Base-by-base conservation (phyloP, 1,284 basidiomycete species). In the Gomphus bonarii region DNA sequence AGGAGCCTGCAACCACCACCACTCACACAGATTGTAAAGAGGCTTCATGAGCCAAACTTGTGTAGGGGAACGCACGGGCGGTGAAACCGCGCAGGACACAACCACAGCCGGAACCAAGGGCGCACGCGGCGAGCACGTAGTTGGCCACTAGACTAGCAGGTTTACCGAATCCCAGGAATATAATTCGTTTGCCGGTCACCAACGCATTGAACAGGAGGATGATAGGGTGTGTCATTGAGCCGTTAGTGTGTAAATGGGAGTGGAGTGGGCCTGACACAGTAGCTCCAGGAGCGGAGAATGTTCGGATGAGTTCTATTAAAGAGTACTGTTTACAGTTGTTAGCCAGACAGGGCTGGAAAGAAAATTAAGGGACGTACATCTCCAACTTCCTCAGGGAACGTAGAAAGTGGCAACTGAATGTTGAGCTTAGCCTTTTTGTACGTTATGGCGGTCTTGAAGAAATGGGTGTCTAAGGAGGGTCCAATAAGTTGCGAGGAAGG, bases 151-250 rank as follows among this genome's bases (percentile, higher is more conserved):
- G 81, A 25, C 88, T 86, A 1, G 92, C 90, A 9, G 94, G 88
- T 61, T 86, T 79, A 62, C 83, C 85, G 66, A 95, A 86, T 0
- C 94, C 94, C 44, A 97, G 75, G 71, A 99, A 97, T 62, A 99
- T 85, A 63, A 98, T 87, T 14, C 95, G 85, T 66, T 98, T 97
- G 58, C 90, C 85, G 0, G 95, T 95, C 25, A 97, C 76, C 58
- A 99, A 80, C 0, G 95, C 95, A 68, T 98, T 98, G 75, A 97
- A 93, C 11, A 99, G 80, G 46, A 98, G 78, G 59, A 95, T 93
- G 64, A 99, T 84, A 0, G 95, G 93, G 65, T 94, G 92, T 0
- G 95, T 98, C 58, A 81, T 75, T n/a, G 81, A 74, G 53, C 95
- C 95, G 63, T 88, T 93, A 0, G 91, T 92, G 67, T 97, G 95